A percentile compares a stretch with the other conserved stretches of the same genome.
Evolutionary conservation across 192 early-diverging fungal species (phyloP).

Genomic region (Coemansia sp.): DNA sequence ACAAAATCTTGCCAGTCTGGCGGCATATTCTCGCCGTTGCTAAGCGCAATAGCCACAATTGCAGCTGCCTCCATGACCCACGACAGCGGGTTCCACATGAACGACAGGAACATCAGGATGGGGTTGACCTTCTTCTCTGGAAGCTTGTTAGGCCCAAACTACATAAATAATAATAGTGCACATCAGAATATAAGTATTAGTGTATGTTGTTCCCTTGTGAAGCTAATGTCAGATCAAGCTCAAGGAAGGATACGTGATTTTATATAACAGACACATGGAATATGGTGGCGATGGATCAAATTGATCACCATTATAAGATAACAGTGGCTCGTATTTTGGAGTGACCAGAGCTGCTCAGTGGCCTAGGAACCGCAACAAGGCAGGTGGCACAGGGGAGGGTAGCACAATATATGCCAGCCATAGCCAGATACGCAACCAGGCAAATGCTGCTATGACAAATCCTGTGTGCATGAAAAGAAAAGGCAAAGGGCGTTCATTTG

Average conservation of each 20-base stretch:
- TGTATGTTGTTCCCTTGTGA: neutral
- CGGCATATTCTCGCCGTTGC: slow-evolving; percentile 66
- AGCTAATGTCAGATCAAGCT: neutral
- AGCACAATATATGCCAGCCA: neutral
- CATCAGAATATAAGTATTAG: slow-evolving; percentile 3
- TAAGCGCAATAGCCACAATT: slow-evolving; percentile 75
- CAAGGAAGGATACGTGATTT: neutral
- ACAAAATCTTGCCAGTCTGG: slow-evolving; percentile 86
- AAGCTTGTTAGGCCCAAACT: slow-evolving; percentile 71
- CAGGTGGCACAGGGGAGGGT: neutral
- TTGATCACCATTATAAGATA: neutral
- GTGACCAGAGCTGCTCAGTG: neutral
- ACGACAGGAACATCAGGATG: slow-evolving; percentile 81
- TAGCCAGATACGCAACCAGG: too few relatives aligned
- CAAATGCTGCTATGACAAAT: too few relatives aligned
- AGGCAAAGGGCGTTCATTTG: neutral
- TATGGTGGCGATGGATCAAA: neutral
- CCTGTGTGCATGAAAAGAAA: too few relatives aligned
- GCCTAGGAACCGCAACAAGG: neutral
- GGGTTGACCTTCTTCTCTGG: slow-evolving; percentile 80
- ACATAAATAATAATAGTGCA: slow-evolving; percentile 9
- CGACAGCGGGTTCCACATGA: slow-evolving; percentile 80
- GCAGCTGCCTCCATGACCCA: slow-evolving; percentile 87
- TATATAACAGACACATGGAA: neutral
- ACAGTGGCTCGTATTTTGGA: neutral